Base-by-base conservation (phyloP, 1,284 basidiomycete species). In the Microstroma glucosiphilum region DNA sequence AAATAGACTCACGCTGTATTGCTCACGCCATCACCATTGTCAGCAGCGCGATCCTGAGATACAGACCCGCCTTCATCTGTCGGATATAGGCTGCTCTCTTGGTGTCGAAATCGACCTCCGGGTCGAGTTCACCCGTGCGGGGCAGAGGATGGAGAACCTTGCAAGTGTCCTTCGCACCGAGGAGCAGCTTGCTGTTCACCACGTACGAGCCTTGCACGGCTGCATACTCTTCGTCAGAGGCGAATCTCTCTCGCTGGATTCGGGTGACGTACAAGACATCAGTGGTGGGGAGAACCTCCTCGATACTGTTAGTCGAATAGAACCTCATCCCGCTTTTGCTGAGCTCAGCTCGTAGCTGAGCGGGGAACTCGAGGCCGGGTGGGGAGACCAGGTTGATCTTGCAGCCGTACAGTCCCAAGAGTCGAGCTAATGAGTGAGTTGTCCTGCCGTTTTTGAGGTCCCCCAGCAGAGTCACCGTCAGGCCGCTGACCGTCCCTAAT, bases 81-180 rank as follows among this genome's bases (percentile, higher is more conserved):
- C 96, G 87, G 88, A 97, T 96, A 83, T 96, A 98, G 40, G 92
- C 93, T 0, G 93, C 94, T 13, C 93, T 85, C 55, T 89, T 86
- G 13, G 87, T 89, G 80, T 98, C 94, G 75, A 96, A 97, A 82
- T 98, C 96, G 59, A 99, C 92, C 80, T 97, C 93, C 6, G 92
- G 90, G 79, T 96, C 92, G 72, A 98, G 94, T 88, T 98, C 92
- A 76, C 93, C 93, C 56, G 92, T 86, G 73, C 96, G 83, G 19
- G 96, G 96, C 54, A 99, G 83, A 17, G 96, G 96, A 82, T 98
- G 96, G 90, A 99, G 92, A 68, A 98, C 92, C 68, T 97, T 96
- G 85, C 94, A 92, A 61, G 91, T 89, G 70, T 92, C 88, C 83
- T 97, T 97, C 30, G 92, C 93, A 26, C 90, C 86, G 19, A 25